These are phyloP conservation scores for Verticillium dahliae DNA, from an alignment of 2,329 filamentous ascomycete species.

Conservation along the genomic window DNA sequence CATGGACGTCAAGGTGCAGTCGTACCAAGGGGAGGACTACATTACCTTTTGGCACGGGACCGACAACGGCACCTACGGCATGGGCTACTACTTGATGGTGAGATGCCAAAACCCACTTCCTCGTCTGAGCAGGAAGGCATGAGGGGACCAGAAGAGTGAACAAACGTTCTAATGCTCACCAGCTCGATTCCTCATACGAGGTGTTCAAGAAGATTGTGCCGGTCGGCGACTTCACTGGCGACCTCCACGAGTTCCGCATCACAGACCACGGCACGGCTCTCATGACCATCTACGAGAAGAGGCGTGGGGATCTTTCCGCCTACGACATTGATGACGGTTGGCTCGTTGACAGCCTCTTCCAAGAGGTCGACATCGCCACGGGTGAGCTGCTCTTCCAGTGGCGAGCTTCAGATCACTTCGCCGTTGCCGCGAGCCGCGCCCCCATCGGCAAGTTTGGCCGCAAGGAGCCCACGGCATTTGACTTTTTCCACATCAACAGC, in stretches of 20 bases:
- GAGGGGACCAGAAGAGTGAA: background rate
- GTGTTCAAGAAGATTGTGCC: background rate
- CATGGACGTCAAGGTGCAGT: conserved; percentile 19
- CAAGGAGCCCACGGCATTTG: conserved; percentile 31
- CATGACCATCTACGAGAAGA: conserved; percentile 27
- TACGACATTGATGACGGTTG: conserved; percentile 9
- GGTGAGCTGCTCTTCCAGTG: conserved; percentile 31
- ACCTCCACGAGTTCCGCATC: conserved; percentile 31
- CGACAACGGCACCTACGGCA: conserved; percentile 37
- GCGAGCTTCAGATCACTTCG: conserved; percentile 28
- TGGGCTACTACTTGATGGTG: conserved; percentile 40
- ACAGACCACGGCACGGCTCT: conserved; percentile 27
- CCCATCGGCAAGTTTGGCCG: conserved; percentile 16
- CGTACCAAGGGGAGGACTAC: conserved; percentile 7
- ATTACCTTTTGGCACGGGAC: conserved; percentile 28
- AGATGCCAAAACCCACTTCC: background rate
- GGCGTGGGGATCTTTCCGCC: conserved; percentile 27
- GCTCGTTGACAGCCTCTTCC: conserved; percentile 29
- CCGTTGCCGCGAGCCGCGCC: background rate
- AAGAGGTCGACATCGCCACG: conserved; percentile 33
- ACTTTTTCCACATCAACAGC: conserved; percentile 53
- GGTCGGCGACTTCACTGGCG: conserved; percentile 13
- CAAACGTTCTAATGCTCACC: background rate
- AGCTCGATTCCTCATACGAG: background rate
- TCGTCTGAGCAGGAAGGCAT: no score